Base-by-base conservation (phyloP, 495 filamentous ascomycete genomes). In the Daldinia childiae region DNA sequence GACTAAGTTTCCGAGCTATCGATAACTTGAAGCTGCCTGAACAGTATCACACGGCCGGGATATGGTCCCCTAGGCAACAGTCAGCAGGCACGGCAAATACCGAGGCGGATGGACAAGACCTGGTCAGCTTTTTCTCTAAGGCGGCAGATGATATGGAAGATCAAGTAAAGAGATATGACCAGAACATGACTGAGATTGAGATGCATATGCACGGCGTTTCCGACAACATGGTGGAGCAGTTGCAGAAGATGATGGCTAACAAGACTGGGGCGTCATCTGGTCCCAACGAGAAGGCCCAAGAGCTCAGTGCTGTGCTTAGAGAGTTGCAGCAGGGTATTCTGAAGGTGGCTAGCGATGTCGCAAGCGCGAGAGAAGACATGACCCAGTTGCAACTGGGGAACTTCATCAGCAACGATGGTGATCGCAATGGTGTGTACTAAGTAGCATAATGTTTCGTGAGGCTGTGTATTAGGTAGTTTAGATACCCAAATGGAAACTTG, bases 271-370 rank as follows among this genome's bases (percentile, higher is more conserved):
- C 78, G 4, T 76, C 82, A 27, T 79, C 74, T 14, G 77, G 68
- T 52, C 75, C 68, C 63, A 83, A 78, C 71, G 82, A 78, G 81
- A 77, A 72, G 66, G 81, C 81, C 6, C 62, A 78, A 32, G 84
- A 85, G 75, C 82, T 96, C 32, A 87, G 87, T 7, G 88, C 82
- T 4, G 91, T 91, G 54, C 81, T 96, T 60, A 83, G 86, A 61
- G 92, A 93, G 69, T 92, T 96, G 67, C 92, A 95, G 81, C 84
- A 87, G 64, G 88, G 91, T 30, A 92, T 96, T 63, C 77, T 93
- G 56, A 87, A 90, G 52, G 91, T 94, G 50, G 93, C 93, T 5
- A 84, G 85, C 58, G 88, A 90, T 56, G 86, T 95, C 45, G 91
- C 90, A 1, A 79, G 80, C 60, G 87, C 86, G 7, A 87, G 90